phyloP scores from a whole-genome alignment of 805 yeast species.

The Saturnispora diversa region DNA sequence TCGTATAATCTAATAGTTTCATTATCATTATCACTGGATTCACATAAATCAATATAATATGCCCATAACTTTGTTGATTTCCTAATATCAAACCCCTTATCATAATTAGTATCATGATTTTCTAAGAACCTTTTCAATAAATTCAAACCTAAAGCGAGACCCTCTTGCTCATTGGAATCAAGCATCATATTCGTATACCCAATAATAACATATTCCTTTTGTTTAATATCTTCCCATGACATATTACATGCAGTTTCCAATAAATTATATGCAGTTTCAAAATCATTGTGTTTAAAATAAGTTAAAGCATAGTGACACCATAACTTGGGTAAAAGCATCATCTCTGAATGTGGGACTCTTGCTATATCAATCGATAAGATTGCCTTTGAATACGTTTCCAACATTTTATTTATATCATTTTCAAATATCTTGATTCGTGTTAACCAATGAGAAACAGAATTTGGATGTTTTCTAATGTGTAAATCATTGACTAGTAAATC shows the following conservation, averaged over 20 bases:
- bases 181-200: constrained; percentile 69
- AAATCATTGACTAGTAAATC: constrained; percentile 59
- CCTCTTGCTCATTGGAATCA: constrained; percentile 27
- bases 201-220: constrained; percentile 61
- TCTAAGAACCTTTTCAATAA: constrained; percentile 13
- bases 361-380: constrained; percentile 57
- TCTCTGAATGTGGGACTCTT: constrained; percentile 34
- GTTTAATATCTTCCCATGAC: constrained; percentile 54
- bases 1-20: constrained; percentile 42
- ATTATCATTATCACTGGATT: constrained; percentile 41
- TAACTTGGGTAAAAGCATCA: constrained; percentile 37
- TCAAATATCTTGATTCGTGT: constrained; percentile 44
- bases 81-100: constrained; percentile 53
- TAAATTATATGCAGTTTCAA: constrained; percentile 52
- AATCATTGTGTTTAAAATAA: constrained; percentile 50
- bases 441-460: constrained; percentile 63
- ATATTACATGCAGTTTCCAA: constrained; percentile 61
- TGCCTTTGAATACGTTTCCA: constrained; percentile 57
- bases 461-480: constrained; percentile 49
- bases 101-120: constrained; percentile 34
- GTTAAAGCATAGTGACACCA: constrained; percentile 67
- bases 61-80: constrained; percentile 64
- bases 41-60: constrained; percentile 62
- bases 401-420: constrained; percentile 34
- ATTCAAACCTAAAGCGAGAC: not conserved